Evolutionary conservation across 1,139 yeast genomes (phyloP).

Genomic region (Eremothecium gossypii): DNA sequence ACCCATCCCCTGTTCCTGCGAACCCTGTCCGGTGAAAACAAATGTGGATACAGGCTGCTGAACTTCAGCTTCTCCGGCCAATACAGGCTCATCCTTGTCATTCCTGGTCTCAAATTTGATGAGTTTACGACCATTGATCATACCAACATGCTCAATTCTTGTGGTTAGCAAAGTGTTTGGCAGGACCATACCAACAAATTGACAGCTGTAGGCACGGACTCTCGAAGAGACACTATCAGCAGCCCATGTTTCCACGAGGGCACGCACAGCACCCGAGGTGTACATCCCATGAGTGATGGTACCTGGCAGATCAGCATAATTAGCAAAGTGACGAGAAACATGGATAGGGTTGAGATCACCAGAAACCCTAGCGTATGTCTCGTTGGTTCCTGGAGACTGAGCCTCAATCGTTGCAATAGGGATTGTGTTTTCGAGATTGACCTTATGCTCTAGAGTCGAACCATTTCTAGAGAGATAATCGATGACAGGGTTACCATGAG

Average conservation of each 20-base stretch:
- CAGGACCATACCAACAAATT: slow-evolving; percentile 92
- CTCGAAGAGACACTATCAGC: slow-evolving; percentile 94
- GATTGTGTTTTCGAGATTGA: slow-evolving; percentile 80
- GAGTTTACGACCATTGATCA: slow-evolving; percentile 98
- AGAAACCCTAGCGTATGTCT: slow-evolving; percentile 93
- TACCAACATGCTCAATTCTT: slow-evolving; percentile 89
- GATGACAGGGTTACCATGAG: slow-evolving; percentile 95
- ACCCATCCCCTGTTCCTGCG: slow-evolving; percentile 99
- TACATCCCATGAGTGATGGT: slow-evolving; percentile 99
- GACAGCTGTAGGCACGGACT: slow-evolving; percentile 88
- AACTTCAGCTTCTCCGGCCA: slow-evolving; percentile 94
- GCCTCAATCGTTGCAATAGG: slow-evolving; percentile 59
- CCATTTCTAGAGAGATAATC: slow-evolving; percentile 92
- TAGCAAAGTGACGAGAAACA: slow-evolving; percentile 89
- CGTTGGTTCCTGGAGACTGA: slow-evolving; percentile 63
- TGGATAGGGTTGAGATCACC: slow-evolving; percentile 99
- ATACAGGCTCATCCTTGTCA: slow-evolving; percentile 69
- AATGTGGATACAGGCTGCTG: slow-evolving; percentile 96
- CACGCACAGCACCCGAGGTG: slow-evolving; percentile 91
- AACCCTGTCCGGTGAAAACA: slow-evolving; percentile 99
- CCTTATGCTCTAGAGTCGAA: slow-evolving; percentile 87
- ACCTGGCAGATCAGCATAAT: slow-evolving; percentile 89
- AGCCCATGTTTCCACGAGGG: slow-evolving; percentile 96
- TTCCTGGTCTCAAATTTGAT: slow-evolving; percentile 85
- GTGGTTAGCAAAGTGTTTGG: slow-evolving; percentile 90